Base-by-base conservation (phyloP, 2,329 filamentous ascomycete species). In the Drechslerella dactyloides region DNA sequence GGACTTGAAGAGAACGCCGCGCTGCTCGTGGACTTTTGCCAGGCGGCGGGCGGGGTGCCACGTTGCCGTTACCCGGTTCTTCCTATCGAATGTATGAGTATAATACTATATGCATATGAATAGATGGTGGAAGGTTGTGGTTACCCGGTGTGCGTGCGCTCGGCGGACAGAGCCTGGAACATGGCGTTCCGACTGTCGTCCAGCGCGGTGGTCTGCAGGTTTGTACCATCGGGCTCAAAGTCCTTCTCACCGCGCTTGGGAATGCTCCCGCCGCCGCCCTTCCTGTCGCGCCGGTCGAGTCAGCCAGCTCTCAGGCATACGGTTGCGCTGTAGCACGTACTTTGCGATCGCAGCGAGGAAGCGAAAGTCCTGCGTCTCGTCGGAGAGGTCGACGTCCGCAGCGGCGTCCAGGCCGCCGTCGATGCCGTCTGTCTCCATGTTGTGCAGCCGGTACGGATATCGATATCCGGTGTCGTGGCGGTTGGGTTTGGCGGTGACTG, bases 201-300 rank as follows among this genome's bases (percentile, higher is more conserved):
- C 57, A 99, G 87, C 7, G 89, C 86, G 64, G 85, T 84, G 74
- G 89, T 87, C 80, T 99, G 94, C 33, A 90, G 86, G 33, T 86
- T 85, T 1, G 94, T 97, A 53, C 90, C 90, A 80, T 97, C 92
- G 27, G 90, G 88, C 81, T 97, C 94, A 79, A 97, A 99, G 81
- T 99, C 94, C 80, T 99, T 99, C 79, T 96, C 92, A 72, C 94
- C 94, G 74, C 92, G 91, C 75, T 93, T 92, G 37, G 96, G 91
- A 10, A 93, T 85, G 76, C 86, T 56, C 83, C 66, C 66, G 6
- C 60, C 68, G 83, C 66, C 66, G 6, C 60, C 68, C 52, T 72
- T 72, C 15, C 68, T 72, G 35, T 17, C 48, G 27, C 48, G 27
- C 33, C 73, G 69, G 58, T 76, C 74, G 53, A 17, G 2, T 48